Percentiles rank a stretch among this genome's conserved stretches.
phyloP scores from a whole-genome alignment of 2,329 filamentous ascomycete genomes.

The Colletotrichum shisoi region DNA sequence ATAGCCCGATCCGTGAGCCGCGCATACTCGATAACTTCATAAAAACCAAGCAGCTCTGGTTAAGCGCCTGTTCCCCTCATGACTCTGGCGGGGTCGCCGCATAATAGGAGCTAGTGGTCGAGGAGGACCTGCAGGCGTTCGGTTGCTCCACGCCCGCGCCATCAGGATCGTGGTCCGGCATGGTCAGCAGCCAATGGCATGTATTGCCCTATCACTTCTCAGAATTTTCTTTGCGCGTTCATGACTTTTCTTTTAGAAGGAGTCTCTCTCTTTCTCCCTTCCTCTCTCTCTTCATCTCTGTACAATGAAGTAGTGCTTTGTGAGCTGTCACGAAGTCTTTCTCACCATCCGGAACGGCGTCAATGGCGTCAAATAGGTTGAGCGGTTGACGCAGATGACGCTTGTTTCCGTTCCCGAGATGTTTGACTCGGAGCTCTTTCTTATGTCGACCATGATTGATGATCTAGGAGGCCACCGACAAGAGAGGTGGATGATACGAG shows the following conservation, averaged over 20 bases:
- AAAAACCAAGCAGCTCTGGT: not conserved
- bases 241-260: conserved; percentile 33
- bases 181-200: conserved; percentile 33
- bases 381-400: conserved; percentile 35
- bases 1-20: conserved; percentile 13
- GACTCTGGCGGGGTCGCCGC: conserved; percentile 29
- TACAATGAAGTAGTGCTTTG: conserved; percentile 13
- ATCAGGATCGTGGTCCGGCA: conserved; percentile 27
- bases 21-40: conserved; percentile 31
- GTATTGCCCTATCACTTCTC: conserved; percentile 38
- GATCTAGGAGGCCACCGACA: conserved; percentile 27
- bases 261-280: conserved; percentile 18
- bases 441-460: conserved; percentile 25
- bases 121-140: conserved; percentile 28
- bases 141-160: conserved; percentile 32
- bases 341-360: conserved; percentile 19
- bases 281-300: no score
- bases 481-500: conserved; percentile 21
- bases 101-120: conserved; percentile 22
- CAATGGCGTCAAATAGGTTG: conserved; percentile 36
- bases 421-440: conserved; percentile 36
- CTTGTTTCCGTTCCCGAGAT: conserved; percentile 24
- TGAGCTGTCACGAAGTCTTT: conserved; percentile 20
- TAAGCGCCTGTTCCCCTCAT: conserved; percentile 18
- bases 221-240: conserved; percentile 29